These are phyloP conservation scores for Colletotrichum truncatum DNA, from an alignment of 2,329 filamentous ascomycete genomes.

Conservation along the genomic window DNA sequence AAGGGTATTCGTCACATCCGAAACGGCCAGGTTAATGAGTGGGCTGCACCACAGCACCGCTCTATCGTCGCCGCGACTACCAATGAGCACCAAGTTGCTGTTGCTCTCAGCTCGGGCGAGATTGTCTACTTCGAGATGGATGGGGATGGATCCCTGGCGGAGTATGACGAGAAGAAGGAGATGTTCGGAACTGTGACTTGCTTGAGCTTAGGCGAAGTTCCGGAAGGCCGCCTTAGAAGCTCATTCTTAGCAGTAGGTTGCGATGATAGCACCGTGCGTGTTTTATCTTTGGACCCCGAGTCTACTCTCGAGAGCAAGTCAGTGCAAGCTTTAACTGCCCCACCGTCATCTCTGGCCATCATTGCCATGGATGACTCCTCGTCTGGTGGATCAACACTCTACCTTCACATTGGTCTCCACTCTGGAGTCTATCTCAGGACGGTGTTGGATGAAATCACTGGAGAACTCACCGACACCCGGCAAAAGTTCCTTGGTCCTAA, in stretches of 20 bases:
- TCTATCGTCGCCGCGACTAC: slow-evolving; percentile 95
- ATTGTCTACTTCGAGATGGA: slow-evolving; percentile 99
- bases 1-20: slow-evolving; percentile 93
- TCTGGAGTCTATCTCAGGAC: slow-evolving; percentile 97
- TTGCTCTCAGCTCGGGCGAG: slow-evolving; percentile 94
- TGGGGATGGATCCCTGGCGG: slow-evolving; percentile 85
- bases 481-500: slow-evolving; percentile 95
- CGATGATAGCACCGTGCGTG: slow-evolving; percentile 94
- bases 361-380: slow-evolving; percentile 97
- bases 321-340: slow-evolving; percentile 90
- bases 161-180: slow-evolving; percentile 94
- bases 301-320: slow-evolving; percentile 93
- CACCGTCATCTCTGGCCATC: slow-evolving; percentile 87
- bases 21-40: slow-evolving; percentile 84
- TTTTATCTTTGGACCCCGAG: slow-evolving; percentile 89
- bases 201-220: slow-evolving; percentile 91
- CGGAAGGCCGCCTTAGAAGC: slow-evolving; percentile 87
- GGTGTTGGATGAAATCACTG: slow-evolving; percentile 93
- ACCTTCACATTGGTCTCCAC: slow-evolving; percentile 94
- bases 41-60: slow-evolving; percentile 91
- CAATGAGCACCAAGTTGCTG: slow-evolving; percentile 91
- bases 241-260: slow-evolving; percentile 96
- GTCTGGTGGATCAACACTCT: slow-evolving; percentile 86
- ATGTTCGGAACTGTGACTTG: slow-evolving; percentile 97
- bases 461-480: slow-evolving; percentile 92